Percentiles rank a stretch among this genome's conserved stretches.
Evolutionary conservation across 768 basidiomycete species (phyloP).

Genomic region (Suillus fuscotomentosus): DNA sequence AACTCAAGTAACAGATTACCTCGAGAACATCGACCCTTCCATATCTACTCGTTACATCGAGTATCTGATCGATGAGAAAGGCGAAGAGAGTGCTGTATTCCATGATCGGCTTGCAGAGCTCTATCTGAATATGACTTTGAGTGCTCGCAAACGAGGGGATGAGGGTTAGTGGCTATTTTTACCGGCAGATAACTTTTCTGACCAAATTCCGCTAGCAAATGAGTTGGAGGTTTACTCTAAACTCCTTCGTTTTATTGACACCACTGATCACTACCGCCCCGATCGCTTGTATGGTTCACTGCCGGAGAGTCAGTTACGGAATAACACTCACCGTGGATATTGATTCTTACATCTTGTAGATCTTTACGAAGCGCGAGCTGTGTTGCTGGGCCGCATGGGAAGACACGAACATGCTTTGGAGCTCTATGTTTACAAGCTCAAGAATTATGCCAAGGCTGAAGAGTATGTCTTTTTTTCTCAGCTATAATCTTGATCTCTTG

Average conservation of each 20-base stretch:
- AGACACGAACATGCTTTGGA: slow-evolving; percentile 95
- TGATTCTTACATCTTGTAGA: slow-evolving; percentile 41
- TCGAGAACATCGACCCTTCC: slow-evolving; percentile 68
- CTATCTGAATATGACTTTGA: slow-evolving; percentile 69
- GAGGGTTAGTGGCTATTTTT: slow-evolving; percentile 41
- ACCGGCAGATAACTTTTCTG: slow-evolving; percentile 5
- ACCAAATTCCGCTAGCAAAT: slow-evolving; percentile 37
- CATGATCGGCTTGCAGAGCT: slow-evolving; percentile 90
- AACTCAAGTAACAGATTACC: slow-evolving; percentile 68
- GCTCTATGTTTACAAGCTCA: slow-evolving; percentile 86
- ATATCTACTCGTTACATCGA: slow-evolving; percentile 82
- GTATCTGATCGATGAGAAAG: slow-evolving; percentile 73
- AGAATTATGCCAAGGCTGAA: slow-evolving; percentile 86
- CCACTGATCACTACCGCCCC: slow-evolving; percentile 65
- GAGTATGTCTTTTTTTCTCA: slow-evolving; percentile 49
- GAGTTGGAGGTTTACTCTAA: slow-evolving; percentile 57
- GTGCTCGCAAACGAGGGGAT: slow-evolving; percentile 57
- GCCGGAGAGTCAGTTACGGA: slow-evolving; percentile 65
- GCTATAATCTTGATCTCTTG: neutral
- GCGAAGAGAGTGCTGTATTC: slow-evolving; percentile 64
- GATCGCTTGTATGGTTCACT: slow-evolving; percentile 82
- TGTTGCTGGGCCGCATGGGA: slow-evolving; percentile 85
- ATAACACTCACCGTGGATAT: neutral
- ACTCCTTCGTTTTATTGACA: slow-evolving; percentile 74
- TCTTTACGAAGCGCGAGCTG: slow-evolving; percentile 87